phyloP scores from a whole-genome alignment of 2,329 filamentous ascomycete species.

The Aureobasidium sp. region DNA sequence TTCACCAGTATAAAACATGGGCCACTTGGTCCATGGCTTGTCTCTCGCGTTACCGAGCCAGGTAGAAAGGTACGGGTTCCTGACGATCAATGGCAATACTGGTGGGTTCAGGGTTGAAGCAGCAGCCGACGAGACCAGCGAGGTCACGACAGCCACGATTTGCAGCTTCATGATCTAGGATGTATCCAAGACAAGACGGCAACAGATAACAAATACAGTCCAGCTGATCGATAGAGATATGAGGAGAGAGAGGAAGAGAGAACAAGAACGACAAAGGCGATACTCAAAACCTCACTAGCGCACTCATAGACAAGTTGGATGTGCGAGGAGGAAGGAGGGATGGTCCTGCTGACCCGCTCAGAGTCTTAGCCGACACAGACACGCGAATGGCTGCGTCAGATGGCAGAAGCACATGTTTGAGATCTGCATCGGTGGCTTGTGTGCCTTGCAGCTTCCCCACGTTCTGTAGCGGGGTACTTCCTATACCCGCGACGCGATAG shows the following conservation, averaged over 20 bases:
- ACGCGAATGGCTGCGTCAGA: constrained; percentile 4
- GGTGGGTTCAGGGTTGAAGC: constrained; percentile 51
- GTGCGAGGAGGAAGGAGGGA: neutral
- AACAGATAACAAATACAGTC: neutral
- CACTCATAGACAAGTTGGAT: constrained; percentile 3
- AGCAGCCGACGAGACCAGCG: constrained; percentile 20
- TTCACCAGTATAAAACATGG: constrained; percentile 74
- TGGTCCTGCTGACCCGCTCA: neutral
- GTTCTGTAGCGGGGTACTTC: constrained; percentile 4
- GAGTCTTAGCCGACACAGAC: neutral
- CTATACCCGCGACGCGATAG: neutral
- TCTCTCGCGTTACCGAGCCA: constrained; percentile 61
- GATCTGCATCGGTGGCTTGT: constrained; percentile 10
- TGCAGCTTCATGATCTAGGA: constrained; percentile 20
- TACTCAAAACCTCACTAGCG: constrained; percentile 9
- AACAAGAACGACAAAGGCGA: neutral
- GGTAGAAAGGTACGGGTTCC: constrained; percentile 46
- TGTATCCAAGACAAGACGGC: neutral
- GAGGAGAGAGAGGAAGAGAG: neutral
- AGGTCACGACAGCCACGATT: constrained; percentile 1
- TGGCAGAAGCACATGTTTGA: constrained; percentile 7
- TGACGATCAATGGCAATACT: constrained; percentile 44
- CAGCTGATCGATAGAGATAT: constrained; percentile 1
- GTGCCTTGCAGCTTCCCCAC: constrained; percentile 15
- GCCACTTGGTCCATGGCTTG: constrained; percentile 75